Base-by-base conservation (phyloP, 805 yeast species). In the Danielozyma ontarioensis region DNA sequence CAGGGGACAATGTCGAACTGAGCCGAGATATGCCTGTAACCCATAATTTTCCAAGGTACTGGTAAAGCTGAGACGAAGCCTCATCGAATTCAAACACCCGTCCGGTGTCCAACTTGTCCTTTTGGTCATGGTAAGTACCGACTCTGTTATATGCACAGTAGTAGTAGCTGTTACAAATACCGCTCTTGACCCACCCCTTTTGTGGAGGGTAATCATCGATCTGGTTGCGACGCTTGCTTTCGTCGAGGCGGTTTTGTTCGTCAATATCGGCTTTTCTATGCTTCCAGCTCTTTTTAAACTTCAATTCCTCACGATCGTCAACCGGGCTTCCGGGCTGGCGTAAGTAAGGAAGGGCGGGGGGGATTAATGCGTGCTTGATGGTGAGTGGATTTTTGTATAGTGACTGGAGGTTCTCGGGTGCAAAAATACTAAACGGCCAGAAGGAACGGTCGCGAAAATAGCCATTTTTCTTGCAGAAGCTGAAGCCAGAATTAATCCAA, bases 401-500 rank as follows among this genome's bases (percentile, higher is more conserved):
- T 4, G 25, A 8, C 3, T 29, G 33, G 17, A 59, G 35, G 6
- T 45, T 56, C 1, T 35, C 37, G 12, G 17, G 22, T 3, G 39
- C 48, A 23, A 55, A 40, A 7, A 32, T 36, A 1, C 41, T 35
- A 27, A 52, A 59, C 2, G 71, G 71, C 33, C 54, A 63, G 31
- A 35, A 45, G 1, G 19, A 31, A 30, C 43, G 39, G 33, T 66
- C 72, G 30, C 57, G 39, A 34, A 36, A 51, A 31, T 46, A 49
- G 2, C 69, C 68, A 35, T 64, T 67, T 36, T 64, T 66, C 37
- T 67, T 67, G 48, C 72, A 67, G 35, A 46, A 64, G 4, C 57
- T 48, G 36, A 62, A 65, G 1, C 72, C 72, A 2, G 72, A 65
- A 40, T 67, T 67, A 28, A 67, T 55, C 72, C 72, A 67, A 27